Evolutionary conservation across 805 yeast species (phyloP).

Genomic region (Wickerhamiella spandovensis): DNA sequence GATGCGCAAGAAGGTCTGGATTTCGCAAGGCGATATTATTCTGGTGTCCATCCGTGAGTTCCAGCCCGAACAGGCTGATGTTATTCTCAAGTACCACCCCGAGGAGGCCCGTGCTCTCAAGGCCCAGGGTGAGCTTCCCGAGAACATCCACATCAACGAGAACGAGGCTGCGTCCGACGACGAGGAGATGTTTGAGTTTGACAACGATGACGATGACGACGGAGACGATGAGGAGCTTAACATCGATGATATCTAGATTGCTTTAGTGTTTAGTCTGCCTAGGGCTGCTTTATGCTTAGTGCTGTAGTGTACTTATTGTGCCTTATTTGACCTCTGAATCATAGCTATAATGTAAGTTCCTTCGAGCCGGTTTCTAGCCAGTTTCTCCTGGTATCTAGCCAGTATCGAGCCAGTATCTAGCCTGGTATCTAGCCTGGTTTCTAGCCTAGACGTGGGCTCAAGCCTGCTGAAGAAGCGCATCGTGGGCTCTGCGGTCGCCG

Average conservation of each 20-base stretch:
- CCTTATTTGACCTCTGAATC: too few species aligned
- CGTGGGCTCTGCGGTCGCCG: constrained; percentile 1
- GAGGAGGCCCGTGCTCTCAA: constrained; percentile 97
- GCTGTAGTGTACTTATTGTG: not conserved
- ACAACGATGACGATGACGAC: constrained; percentile 69
- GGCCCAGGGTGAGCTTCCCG: constrained; percentile 93
- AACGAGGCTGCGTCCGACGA: constrained; percentile 97
- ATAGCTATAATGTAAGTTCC: too few species aligned
- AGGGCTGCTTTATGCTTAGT: too few species aligned
- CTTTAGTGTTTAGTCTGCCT: too few species aligned
- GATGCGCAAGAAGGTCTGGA: constrained; percentile 99
- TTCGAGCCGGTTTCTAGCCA: too few species aligned
- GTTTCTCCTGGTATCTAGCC: too few species aligned
- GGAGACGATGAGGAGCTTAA: constrained; percentile 52
- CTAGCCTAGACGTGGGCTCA: too few species aligned
- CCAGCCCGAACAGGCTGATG: constrained; percentile 97
- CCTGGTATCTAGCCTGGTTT: too few species aligned
- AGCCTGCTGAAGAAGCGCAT: not conserved
- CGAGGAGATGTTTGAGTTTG: constrained; percentile 96
- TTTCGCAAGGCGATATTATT: constrained; percentile 96
- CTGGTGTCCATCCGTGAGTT: constrained; percentile 93
- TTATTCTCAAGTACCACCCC: constrained; percentile 87
- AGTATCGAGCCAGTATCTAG: too few species aligned
- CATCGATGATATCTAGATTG: constrained; percentile 75
- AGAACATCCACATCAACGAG: constrained; percentile 92